phyloP scores from a whole-genome alignment of 2,329 filamentous ascomycete genomes.

The Fusarium chlamydosporum region DNA sequence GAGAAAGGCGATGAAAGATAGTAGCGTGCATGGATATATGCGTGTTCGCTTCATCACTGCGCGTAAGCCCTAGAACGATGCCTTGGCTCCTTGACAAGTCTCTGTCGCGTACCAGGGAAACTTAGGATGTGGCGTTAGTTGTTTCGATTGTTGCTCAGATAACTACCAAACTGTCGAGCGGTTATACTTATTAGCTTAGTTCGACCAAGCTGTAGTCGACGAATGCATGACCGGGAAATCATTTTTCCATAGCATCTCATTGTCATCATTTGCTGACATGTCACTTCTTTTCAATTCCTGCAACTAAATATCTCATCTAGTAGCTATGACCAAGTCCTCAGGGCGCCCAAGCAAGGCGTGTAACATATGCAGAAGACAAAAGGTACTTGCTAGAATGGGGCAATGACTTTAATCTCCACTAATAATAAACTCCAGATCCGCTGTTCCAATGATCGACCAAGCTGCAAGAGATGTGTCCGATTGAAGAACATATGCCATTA shows the following conservation, averaged over 20 bases:
- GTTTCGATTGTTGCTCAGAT: too few species aligned
- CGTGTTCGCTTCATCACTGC: background rate
- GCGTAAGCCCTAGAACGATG: background rate
- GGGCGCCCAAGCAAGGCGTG: constrained; percentile 42
- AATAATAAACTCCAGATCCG: constrained; percentile 24
- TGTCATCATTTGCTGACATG: background rate
- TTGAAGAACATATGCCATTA: constrained; percentile 22
- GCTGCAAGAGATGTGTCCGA: constrained; percentile 35
- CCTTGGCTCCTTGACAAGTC: too few species aligned
- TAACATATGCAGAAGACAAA: constrained; percentile 36
- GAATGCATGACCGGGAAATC: background rate
- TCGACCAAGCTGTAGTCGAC: too few species aligned
- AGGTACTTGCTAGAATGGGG: constrained; percentile 4
- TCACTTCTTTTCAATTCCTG: background rate
- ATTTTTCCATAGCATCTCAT: background rate
- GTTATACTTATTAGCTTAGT: too few species aligned
- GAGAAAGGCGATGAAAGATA: background rate
- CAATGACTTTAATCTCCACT: too few species aligned
- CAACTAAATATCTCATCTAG: background rate
- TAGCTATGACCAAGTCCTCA: background rate
- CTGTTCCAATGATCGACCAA: constrained; percentile 38
- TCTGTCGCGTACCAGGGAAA: too few species aligned
- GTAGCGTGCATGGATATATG: background rate
- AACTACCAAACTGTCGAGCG: too few species aligned
- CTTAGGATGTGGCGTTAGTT: too few species aligned